Percentiles rank a stretch among this genome's conserved stretches.
Conservation (phyloP, 306 rosid species). For the Corylus avellana region DNA sequence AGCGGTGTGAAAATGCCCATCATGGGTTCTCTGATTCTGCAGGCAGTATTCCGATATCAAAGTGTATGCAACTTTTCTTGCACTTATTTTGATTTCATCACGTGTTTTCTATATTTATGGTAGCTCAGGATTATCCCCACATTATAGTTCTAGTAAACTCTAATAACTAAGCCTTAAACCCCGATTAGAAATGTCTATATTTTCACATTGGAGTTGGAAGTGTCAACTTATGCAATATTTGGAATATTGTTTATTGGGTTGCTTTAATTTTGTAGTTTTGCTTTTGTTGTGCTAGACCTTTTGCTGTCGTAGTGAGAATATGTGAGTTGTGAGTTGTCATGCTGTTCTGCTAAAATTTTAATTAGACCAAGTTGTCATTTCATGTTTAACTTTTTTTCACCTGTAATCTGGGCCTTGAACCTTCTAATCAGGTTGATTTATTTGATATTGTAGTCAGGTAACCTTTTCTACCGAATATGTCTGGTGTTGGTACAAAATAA, state of each 20-base stretch:
- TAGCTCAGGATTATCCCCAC: not conserved
- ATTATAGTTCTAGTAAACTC: not conserved
- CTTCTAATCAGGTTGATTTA: not conserved
- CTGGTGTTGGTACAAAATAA: not conserved
- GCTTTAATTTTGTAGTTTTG: not conserved
- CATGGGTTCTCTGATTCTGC: constrained; percentile 88
- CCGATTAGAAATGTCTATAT: not conserved
- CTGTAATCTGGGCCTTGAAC: not conserved
- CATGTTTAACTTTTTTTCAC: not conserved
- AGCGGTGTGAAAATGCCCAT: constrained; percentile 60
- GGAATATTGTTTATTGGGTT: not conserved
- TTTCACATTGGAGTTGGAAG: not conserved
- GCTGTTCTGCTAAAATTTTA: not conserved
- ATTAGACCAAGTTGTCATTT: not conserved
- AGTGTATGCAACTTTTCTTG: constrained; percentile 36
- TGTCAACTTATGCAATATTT: not conserved
- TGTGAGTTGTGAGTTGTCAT: not conserved
- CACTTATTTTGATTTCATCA: not conserved
- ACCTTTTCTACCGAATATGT: not conserved
- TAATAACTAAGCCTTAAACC: not conserved
- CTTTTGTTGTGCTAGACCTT: not conserved
- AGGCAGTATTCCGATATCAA: constrained; percentile 54
- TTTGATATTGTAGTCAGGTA: constrained; percentile 1
- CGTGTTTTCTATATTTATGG: not conserved
- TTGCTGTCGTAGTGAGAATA: not conserved